A percentile compares a stretch with the other conserved stretches of the same genome.
Evolutionary conservation across 2,329 filamentous ascomycete species (phyloP).

Genomic region (Penicillium vulpinum): DNA sequence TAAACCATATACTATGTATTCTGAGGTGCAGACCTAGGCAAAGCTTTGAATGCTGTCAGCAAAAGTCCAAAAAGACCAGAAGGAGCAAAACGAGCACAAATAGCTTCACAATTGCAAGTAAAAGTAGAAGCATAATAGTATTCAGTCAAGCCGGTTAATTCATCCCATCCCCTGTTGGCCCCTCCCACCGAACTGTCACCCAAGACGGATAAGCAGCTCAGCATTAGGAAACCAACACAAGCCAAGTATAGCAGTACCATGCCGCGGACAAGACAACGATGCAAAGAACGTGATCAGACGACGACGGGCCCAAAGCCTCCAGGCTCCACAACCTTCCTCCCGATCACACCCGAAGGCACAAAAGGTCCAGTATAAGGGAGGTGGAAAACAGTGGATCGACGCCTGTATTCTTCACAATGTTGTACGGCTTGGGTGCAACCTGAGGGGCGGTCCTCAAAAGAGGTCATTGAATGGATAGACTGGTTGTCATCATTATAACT

Average conservation of each 20-base stretch:
- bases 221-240: constrained; percentile 34
- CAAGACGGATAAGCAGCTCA: constrained; percentile 41
- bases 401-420: constrained; percentile 19
- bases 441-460: constrained; percentile 42
- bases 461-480: constrained; percentile 65
- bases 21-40: neutral
- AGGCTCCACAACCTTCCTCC: constrained; percentile 49
- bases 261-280: constrained; percentile 16
- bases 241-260: constrained; percentile 33
- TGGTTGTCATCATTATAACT: constrained; percentile 58
- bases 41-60: constrained; percentile 19
- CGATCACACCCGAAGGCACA: constrained; percentile 18
- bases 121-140: constrained; percentile 13
- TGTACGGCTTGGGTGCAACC: constrained; percentile 25
- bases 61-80: constrained; percentile 4
- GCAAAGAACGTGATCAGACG: constrained; percentile 22
- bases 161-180: constrained; percentile 45
- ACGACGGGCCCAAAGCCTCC: constrained; percentile 28
- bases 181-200: constrained; percentile 30
- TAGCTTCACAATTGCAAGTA: constrained; percentile 14
- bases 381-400: constrained; percentile 28
- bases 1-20: neutral
- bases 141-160: constrained; percentile 46
- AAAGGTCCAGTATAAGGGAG: constrained; percentile 50
- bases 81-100: neutral